phyloP scores from a whole-genome alignment of 140 eudicot genomes.

The Stevia rebaudiana region DNA sequence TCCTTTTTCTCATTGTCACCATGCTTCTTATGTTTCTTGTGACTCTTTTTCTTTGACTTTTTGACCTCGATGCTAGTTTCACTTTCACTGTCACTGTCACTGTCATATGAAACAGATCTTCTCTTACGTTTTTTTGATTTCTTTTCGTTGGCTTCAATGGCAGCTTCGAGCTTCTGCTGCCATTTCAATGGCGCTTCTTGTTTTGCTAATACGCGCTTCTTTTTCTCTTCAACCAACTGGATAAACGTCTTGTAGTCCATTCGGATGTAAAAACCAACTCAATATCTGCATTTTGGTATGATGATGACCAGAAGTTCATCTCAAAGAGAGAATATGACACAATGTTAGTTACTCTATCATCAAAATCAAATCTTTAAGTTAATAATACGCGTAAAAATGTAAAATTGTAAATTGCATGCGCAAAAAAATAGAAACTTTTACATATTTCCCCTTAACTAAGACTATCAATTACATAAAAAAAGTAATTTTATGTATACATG shows the following conservation, averaged over 20 bases:
- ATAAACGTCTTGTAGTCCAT: constrained; percentile 95
- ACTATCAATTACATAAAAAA: no score
- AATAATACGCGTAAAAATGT: no score
- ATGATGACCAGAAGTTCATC: constrained; percentile 96
- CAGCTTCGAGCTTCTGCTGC: constrained; percentile 97
- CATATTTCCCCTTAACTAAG: no score
- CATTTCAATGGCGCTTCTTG: constrained; percentile 96
- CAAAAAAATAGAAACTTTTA: no score
- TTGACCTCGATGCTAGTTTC: constrained; percentile 37
- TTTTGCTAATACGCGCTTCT: constrained; percentile 65
- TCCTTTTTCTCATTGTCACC: constrained; percentile 47
- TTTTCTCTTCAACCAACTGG: constrained; percentile 94
- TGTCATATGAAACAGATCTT: constrained; percentile 54
- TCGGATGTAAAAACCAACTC: constrained; percentile 44
- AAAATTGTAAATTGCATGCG: not conserved
- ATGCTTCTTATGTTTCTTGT: constrained; percentile 59
- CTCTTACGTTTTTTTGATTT: constrained; percentile 60
- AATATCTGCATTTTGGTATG: constrained; percentile 94
- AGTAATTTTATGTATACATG: no score
- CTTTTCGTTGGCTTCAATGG: constrained; percentile 66
- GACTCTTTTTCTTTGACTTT: constrained; percentile 43
- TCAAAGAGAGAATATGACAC: constrained; percentile 80
- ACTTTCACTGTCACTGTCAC: constrained; percentile 31
- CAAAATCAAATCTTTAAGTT: not conserved
- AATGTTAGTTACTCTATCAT: constrained; percentile 80